phyloP scores from a whole-genome alignment of 306 rosid genomes.

The Gleditsia sinensis region DNA sequence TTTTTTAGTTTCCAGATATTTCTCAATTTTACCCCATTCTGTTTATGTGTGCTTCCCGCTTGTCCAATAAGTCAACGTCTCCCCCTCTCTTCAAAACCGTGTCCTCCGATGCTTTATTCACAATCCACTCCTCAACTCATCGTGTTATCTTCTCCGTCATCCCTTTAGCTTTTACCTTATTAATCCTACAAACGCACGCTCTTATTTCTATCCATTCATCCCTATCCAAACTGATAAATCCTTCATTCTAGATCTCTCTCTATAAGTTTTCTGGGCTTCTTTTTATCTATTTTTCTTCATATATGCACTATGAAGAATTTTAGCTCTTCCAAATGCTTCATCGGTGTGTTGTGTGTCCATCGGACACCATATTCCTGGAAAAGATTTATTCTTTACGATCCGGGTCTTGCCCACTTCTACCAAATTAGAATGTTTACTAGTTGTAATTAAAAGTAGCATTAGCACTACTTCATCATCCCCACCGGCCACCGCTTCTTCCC shows the following conservation, averaged over 20 bases:
- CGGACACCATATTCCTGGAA: constrained; percentile 39
- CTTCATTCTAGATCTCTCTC: no score
- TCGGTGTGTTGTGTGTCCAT: constrained; percentile 29
- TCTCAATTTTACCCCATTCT: no score
- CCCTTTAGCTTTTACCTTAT: not conserved
- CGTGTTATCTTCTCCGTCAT: not conserved
- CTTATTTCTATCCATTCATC: no score
- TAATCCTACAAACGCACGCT: no score
- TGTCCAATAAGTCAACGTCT: no score
- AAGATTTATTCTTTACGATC: constrained; percentile 20
- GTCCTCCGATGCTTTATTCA: not conserved
- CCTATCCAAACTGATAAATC: no score
- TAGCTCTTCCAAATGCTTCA: constrained; percentile 28
- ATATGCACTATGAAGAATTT: constrained; percentile 42
- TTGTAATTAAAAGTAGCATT: not conserved
- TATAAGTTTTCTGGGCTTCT: no score
- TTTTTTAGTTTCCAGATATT: no score
- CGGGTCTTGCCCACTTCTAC: constrained; percentile 26
- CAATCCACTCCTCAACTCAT: not conserved
- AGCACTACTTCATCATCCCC: not conserved
- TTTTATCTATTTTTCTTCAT: not conserved
- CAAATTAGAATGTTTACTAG: constrained; percentile 8
- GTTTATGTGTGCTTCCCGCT: no score
- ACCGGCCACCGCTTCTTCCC: not conserved
- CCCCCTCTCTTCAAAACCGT: not conserved